A percentile compares a stretch with the other conserved stretches of the same genome.
Evolutionary conservation across 2,329 filamentous ascomycete species (phyloP).

Genomic region (Alternaria ventricosa): DNA sequence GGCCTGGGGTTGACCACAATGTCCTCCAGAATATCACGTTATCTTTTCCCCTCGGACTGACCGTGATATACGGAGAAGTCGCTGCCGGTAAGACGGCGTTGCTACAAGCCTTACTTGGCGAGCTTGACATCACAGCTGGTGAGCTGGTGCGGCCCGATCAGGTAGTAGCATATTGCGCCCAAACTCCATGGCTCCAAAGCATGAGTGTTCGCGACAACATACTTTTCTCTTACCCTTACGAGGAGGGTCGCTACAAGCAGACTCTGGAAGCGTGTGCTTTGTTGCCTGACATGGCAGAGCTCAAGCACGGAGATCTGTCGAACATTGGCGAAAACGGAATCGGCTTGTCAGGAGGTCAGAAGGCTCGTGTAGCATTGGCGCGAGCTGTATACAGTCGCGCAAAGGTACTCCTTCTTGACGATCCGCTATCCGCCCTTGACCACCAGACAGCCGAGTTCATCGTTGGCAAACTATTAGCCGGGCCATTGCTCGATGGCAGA

Average conservation of each 20-base stretch:
- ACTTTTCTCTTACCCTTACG: conserved; percentile 69
- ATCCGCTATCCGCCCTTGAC: conserved; percentile 66
- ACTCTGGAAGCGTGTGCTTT: conserved; percentile 71
- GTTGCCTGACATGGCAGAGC: conserved; percentile 65
- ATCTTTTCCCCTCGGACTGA: conserved; percentile 63
- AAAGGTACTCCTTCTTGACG: conserved; percentile 63
- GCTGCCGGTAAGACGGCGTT: conserved; percentile 69
- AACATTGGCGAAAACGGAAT: conserved; percentile 68
- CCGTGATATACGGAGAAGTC: conserved; percentile 68
- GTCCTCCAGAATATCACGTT: conserved; percentile 63
- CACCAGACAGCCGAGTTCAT: conserved; percentile 70
- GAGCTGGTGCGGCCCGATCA: conserved; percentile 61
- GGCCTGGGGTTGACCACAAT: conserved; percentile 70
- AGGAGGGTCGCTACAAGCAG: conserved; percentile 71
- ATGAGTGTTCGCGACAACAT: conserved; percentile 75
- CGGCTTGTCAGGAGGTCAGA: conserved; percentile 67
- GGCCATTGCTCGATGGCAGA: conserved; percentile 61
- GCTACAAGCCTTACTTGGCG: conserved; percentile 65
- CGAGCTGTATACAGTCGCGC: conserved; percentile 65
- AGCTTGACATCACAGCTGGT: conserved; percentile 62
- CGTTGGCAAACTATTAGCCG: conserved; percentile 63
- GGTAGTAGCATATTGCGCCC: conserved; percentile 68
- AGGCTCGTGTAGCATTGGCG: conserved; percentile 66
- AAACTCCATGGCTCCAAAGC: conserved; percentile 72
- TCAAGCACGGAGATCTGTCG: conserved; percentile 69